Percentiles rank a stretch among this genome's conserved stretches.
These are phyloP conservation scores for Fomitopsis serialis DNA, from an alignment of 768 basidiomycete species.

Conservation along the genomic window DNA sequence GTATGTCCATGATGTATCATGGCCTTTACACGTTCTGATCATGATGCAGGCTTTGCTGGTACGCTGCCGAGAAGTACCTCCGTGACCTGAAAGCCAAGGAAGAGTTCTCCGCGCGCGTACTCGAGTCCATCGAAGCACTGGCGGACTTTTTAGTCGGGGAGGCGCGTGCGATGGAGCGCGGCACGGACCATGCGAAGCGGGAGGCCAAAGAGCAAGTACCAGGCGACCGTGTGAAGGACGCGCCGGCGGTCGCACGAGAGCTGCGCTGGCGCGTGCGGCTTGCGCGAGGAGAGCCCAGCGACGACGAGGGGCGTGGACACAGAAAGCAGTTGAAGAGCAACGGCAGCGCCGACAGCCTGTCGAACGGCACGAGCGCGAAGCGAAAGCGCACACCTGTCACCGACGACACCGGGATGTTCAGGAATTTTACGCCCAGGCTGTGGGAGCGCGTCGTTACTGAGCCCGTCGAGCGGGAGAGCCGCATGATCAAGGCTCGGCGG, in stretches of 20 bases:
- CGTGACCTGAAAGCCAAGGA: slow-evolving; percentile 61
- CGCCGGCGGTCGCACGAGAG: slow-evolving; percentile 75
- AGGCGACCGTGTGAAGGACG: slow-evolving; percentile 74
- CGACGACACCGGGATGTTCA: slow-evolving; percentile 34
- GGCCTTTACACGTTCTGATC: neutral
- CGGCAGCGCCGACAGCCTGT: slow-evolving; percentile 23
- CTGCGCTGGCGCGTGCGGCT: slow-evolving; percentile 76
- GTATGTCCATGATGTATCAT: slow-evolving; percentile 17
- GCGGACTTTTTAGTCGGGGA: slow-evolving; percentile 80
- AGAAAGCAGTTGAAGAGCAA: slow-evolving; percentile 35
- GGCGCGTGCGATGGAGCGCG: slow-evolving; percentile 63
- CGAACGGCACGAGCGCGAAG: slow-evolving; percentile 22
- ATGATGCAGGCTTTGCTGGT: slow-evolving; percentile 74
- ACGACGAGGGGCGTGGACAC: slow-evolving; percentile 49
- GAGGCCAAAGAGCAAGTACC: slow-evolving; percentile 82
- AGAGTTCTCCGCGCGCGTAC: slow-evolving; percentile 51
- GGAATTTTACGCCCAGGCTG: slow-evolving; percentile 60
- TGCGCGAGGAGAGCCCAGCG: slow-evolving; percentile 57
- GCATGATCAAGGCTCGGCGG: slow-evolving; percentile 31
- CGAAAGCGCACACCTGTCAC: slow-evolving; percentile 21
- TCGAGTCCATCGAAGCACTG: slow-evolving; percentile 66
- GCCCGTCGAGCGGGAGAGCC: slow-evolving; percentile 36
- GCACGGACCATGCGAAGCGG: slow-evolving; percentile 64
- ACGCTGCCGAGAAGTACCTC: slow-evolving; percentile 77
- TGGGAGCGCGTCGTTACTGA: slow-evolving; percentile 55